A percentile compares a stretch with the other conserved stretches of the same genome.
Conservation (phyloP, 768 basidiomycete genomes). For the Baorangia bicolor region DNA sequence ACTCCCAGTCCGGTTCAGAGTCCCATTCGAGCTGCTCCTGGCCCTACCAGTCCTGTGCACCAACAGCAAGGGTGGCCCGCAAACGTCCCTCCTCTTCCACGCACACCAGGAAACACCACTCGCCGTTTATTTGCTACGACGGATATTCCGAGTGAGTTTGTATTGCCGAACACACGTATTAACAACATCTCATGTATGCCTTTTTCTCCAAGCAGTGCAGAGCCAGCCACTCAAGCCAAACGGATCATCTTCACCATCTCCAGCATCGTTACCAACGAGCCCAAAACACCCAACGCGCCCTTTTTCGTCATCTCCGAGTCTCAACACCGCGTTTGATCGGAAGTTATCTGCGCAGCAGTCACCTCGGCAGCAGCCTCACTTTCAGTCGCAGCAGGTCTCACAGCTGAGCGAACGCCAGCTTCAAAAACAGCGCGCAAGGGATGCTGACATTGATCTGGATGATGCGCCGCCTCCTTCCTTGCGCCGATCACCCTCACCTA, state of each 20-base stretch:
- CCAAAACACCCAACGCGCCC: constrained; percentile 16
- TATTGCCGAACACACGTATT: background rate
- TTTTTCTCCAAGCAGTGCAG: background rate
- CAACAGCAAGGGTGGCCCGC: constrained; percentile 21
- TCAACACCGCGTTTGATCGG: constrained; percentile 22
- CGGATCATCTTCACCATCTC: constrained; percentile 8
- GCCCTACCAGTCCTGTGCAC: constrained; percentile 15
- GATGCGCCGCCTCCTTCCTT: constrained; percentile 45
- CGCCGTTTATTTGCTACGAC: constrained; percentile 14
- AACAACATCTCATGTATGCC: constrained; percentile 5
- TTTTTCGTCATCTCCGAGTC: constrained; percentile 22
- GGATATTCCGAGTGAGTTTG: constrained; percentile 15
- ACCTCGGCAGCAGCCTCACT: constrained; percentile 11
- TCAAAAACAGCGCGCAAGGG: constrained; percentile 23
- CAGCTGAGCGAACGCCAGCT: constrained; percentile 27
- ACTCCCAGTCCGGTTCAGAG: constrained; percentile 9
- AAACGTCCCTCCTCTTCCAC: constrained; percentile 32
- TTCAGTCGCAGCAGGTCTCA: constrained; percentile 12
- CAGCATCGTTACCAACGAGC: constrained; percentile 23
- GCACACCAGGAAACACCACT: constrained; percentile 16
- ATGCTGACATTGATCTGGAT: constrained; percentile 36
- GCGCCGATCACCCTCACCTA: constrained; percentile 36
- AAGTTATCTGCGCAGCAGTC: constrained; percentile 15
- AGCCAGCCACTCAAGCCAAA: constrained; percentile 11
- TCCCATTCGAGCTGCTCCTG: constrained; percentile 5